phyloP scores from a whole-genome alignment of 805 yeast genomes.

The Candida insectorum region DNA sequence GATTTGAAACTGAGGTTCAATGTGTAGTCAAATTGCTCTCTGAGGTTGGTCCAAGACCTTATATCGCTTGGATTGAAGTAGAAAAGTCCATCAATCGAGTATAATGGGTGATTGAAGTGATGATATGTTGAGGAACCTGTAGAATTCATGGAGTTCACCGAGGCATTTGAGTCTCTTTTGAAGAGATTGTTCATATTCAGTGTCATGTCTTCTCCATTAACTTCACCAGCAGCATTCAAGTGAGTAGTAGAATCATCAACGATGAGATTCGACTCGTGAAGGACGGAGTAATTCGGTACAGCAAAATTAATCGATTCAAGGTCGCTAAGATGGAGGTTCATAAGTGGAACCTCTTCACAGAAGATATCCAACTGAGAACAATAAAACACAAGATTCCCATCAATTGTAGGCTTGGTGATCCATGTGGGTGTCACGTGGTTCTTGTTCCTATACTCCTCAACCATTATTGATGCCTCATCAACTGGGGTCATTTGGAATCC shows the following conservation, averaged over 20 bases:
- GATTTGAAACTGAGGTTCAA: constrained; percentile 50
- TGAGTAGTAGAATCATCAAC: constrained; percentile 1
- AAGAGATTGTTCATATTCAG: constrained; percentile 11
- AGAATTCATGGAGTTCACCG: constrained; percentile 13
- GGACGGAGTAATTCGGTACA: constrained; percentile 19
- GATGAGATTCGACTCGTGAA: constrained; percentile 7
- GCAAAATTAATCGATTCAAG: constrained; percentile 18
- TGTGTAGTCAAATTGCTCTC: constrained; percentile 45
- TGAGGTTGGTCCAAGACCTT: constrained; percentile 55
- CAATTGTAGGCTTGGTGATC: constrained; percentile 58
- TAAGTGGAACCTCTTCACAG: constrained; percentile 56
- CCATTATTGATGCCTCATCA: constrained; percentile 28
- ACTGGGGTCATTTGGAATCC: constrained; percentile 10
- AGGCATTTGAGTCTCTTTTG: constrained; percentile 38
- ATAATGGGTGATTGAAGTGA: constrained; percentile 41
- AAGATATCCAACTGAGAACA: constrained; percentile 58
- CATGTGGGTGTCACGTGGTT: constrained; percentile 36
- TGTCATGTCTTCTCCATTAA: constrained; percentile 1
- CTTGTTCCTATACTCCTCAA: constrained; percentile 18
- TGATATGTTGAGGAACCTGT: constrained; percentile 26
- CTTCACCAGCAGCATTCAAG: no score
- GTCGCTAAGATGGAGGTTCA: constrained; percentile 22
- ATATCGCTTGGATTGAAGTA: constrained; percentile 61
- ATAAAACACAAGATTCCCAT: constrained; percentile 55
- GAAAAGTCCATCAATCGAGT: constrained; percentile 42